Evolutionary conservation across 2,329 filamentous ascomycete genomes (phyloP).

Genomic region (Grosmannia huntii): DNA sequence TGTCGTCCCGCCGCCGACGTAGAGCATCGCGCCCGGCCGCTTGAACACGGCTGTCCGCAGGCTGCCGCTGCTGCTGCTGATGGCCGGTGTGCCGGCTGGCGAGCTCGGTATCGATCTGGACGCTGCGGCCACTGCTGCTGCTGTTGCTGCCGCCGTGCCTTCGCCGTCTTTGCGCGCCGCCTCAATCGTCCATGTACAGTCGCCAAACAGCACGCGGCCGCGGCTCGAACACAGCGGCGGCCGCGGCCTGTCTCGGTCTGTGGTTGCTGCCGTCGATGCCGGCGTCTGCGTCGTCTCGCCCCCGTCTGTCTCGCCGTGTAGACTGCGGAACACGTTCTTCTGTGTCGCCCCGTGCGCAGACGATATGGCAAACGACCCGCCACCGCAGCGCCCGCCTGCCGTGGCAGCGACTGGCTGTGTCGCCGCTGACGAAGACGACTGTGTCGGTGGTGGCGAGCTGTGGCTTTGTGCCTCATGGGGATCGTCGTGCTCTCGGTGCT

Average conservation of each 20-base stretch:
- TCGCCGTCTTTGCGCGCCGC: conserved; percentile 4
- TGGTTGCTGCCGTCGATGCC: not conserved
- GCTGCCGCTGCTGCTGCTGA: conserved; percentile 7
- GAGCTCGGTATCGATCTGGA: not conserved
- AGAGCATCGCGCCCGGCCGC: conserved; percentile 2
- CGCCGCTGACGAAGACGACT: not conserved
- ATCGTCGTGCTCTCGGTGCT: not conserved
- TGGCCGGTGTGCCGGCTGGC: not conserved
- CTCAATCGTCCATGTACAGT: conserved; percentile 6
- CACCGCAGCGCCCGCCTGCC: not conserved
- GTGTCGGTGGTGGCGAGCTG: not conserved
- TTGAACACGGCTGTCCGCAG: conserved; percentile 10
- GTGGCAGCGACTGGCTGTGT: not conserved
- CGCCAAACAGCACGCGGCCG: conserved; percentile 7
- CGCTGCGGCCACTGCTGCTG: not conserved
- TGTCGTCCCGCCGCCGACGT: not conserved
- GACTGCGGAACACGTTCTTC: conserved; percentile 3
- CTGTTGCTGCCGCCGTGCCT: not conserved
- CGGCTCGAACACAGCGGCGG: conserved; percentile 8
- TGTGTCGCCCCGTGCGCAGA: not conserved
- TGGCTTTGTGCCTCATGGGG: not conserved
- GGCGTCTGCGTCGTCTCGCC: not conserved
- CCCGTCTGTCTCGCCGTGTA: conserved; percentile 4
- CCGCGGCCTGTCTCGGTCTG: not conserved
- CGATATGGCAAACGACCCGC: not conserved